Percentiles rank a stretch among this genome's conserved stretches.
Conservation (phyloP, 306 rosid species). For the Cucurbita pepo region DNA sequence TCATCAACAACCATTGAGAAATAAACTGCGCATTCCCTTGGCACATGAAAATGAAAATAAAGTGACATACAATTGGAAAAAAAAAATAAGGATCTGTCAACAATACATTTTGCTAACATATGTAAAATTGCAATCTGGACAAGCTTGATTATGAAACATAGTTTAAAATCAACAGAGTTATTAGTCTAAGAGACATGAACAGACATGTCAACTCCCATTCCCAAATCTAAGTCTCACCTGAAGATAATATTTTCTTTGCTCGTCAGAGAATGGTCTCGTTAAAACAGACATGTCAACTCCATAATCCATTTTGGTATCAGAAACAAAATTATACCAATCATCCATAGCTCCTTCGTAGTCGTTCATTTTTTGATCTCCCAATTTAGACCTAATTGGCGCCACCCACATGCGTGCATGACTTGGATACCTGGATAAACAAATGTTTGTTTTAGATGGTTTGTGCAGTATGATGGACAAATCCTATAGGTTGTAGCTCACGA, state of each 20-base stretch:
- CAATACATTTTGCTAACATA: background rate
- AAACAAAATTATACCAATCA: conserved; percentile 57
- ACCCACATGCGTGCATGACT: conserved; percentile 98
- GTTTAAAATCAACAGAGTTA: background rate
- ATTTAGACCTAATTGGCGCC: conserved; percentile 75
- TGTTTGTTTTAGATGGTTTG: background rate
- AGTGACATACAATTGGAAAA: background rate
- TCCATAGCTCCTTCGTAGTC: conserved; percentile 67
- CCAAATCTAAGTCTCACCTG: conserved; percentile 38
- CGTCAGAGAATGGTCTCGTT: conserved; percentile 68
- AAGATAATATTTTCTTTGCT: conserved; percentile 88
- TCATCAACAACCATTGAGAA: background rate
- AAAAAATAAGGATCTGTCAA: background rate
- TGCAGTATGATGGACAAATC: background rate
- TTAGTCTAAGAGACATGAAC: background rate
- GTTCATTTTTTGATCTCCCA: conserved; percentile 45
- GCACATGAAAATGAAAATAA: background rate
- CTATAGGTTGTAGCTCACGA: background rate
- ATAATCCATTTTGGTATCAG: conserved; percentile 52
- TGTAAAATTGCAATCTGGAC: background rate
- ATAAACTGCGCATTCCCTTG: background rate
- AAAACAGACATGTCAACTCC: conserved; percentile 89
- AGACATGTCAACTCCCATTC: background rate
- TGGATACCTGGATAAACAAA: conserved; percentile 64
- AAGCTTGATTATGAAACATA: background rate